Percentiles rank a stretch among this genome's conserved stretches.
Conservation (phyloP, 257 asterid genomes). For the Jaltomata sinuosa region DNA sequence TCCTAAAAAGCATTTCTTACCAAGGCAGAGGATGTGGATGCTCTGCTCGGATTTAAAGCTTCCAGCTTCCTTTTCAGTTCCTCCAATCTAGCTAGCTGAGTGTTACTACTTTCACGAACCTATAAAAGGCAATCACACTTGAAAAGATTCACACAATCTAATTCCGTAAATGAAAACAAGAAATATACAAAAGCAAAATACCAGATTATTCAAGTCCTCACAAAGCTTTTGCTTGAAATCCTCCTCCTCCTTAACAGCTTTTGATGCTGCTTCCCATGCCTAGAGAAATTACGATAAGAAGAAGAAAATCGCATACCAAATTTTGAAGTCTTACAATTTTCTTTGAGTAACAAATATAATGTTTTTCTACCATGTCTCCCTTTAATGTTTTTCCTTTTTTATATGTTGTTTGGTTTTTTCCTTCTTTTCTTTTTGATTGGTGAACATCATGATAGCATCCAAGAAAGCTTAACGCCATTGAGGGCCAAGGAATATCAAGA, state of each 20-base stretch:
- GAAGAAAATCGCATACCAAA: neutral
- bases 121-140: slow-evolving; percentile 19
- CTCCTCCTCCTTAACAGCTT: slow-evolving; percentile 74
- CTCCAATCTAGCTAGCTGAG: slow-evolving; percentile 74
- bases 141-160: neutral
- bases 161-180: neutral
- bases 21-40: slow-evolving; percentile 28
- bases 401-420: neutral
- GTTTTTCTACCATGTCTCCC: neutral
- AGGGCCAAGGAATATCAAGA: no score
- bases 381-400: neutral
- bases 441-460: no score
- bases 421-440: neutral
- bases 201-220: slow-evolving; percentile 66
- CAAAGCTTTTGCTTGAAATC: slow-evolving; percentile 61
- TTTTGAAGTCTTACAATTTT: neutral
- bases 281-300: slow-evolving; percentile 10
- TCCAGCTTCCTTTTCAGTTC: slow-evolving; percentile 88
- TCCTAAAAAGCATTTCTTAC: slow-evolving; percentile 30
- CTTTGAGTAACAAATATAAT: neutral
- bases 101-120: slow-evolving; percentile 81
- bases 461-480: no score
- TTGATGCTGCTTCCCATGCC: slow-evolving; percentile 78
- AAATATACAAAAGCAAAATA: slow-evolving; percentile 12
- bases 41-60: slow-evolving; percentile 77